A percentile compares a stretch with the other conserved stretches of the same genome.
phyloP scores from a whole-genome alignment of 768 basidiomycete species.

The Crassisporium funariophilum region DNA sequence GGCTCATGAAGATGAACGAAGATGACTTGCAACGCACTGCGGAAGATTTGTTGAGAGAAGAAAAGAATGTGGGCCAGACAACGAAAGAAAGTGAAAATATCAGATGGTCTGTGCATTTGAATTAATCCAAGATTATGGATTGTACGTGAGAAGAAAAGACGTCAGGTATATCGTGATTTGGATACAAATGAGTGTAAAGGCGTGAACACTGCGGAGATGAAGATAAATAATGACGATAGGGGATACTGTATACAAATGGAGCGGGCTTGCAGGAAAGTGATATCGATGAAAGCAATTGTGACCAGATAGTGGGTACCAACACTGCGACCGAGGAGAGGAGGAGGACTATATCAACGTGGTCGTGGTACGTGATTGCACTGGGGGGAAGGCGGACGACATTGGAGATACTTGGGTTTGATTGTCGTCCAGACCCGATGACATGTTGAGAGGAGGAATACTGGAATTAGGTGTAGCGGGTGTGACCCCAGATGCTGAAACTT shows the following conservation, averaged over 20 bases:
- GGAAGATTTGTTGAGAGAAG: slow-evolving; percentile 11
- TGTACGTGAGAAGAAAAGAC: slow-evolving; percentile 6
- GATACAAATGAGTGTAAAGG: slow-evolving; percentile 20
- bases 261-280: slow-evolving; percentile 2
- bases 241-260: slow-evolving; percentile 14
- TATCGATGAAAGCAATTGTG: slow-evolving; percentile 7
- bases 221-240: slow-evolving; percentile 15
- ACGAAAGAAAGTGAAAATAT: neutral
- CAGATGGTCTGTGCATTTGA: too few species aligned
- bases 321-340: too few species aligned
- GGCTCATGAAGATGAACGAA: slow-evolving; percentile 5
- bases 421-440: slow-evolving; percentile 37
- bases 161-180: slow-evolving; percentile 19
- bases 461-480: slow-evolving; percentile 48
- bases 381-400: slow-evolving; percentile 83
- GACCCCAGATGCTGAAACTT: slow-evolving; percentile 60
- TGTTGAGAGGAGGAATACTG: slow-evolving; percentile 31
- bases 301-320: slow-evolving; percentile 1
- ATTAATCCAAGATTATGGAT: slow-evolving; percentile 14
- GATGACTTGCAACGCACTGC: too few species aligned
- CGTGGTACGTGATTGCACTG: slow-evolving; percentile 40
- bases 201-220: slow-evolving; percentile 16
- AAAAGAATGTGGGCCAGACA: slow-evolving; percentile 3
- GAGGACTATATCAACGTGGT: slow-evolving; percentile 22
- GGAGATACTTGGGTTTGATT: slow-evolving; percentile 65